A percentile compares a stretch with the other conserved stretches of the same genome.
Conservation (phyloP, 441 rosid genomes). For the Viola pubescens region DNA sequence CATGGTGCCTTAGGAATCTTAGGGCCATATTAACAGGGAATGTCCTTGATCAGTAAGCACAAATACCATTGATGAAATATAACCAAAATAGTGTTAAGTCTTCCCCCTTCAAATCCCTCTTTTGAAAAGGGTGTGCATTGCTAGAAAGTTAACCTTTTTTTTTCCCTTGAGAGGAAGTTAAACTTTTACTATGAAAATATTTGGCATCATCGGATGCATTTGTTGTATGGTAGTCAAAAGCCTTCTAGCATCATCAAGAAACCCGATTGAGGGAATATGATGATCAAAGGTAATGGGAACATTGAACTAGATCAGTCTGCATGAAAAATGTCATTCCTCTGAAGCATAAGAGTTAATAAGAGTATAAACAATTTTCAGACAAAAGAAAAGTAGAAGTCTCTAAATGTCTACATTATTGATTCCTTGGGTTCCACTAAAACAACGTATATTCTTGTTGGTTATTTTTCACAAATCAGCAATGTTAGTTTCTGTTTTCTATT, state of each 20-base stretch:
- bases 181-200: not conserved
- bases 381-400: no score
- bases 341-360: no score
- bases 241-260: not conserved
- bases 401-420: no score
- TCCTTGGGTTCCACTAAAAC: no score
- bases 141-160: not conserved
- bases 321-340: not conserved
- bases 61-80: no score
- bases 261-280: not conserved
- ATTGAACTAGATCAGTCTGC: not conserved
- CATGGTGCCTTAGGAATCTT: no score
- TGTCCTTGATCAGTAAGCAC: no score
- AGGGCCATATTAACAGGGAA: no score
- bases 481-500: constrained; percentile 5
- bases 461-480: constrained; percentile 1
- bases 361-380: no score
- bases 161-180: not conserved
- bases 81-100: no score
- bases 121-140: no score
- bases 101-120: not conserved
- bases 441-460: not conserved
- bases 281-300: not conserved
- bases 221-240: not conserved
- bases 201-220: not conserved